Percentiles rank a stretch among this genome's conserved stretches.
These are phyloP conservation scores for Austroboletus festivus DNA, from an alignment of 768 basidiomycete genomes.

Conservation along the genomic window DNA sequence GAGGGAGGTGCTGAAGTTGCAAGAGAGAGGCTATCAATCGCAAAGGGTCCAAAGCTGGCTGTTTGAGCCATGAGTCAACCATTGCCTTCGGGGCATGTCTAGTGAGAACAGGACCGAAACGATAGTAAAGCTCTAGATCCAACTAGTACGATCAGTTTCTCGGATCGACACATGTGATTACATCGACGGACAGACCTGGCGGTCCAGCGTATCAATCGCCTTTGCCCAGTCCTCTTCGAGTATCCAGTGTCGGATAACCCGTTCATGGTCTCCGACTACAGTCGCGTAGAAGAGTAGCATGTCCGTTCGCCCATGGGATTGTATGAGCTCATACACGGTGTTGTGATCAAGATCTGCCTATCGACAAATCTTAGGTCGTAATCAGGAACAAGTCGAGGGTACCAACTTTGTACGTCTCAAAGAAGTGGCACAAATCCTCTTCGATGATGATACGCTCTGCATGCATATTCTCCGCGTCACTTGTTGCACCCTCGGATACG, in stretches of 20 bases:
- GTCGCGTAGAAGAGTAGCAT: constrained; percentile 89
- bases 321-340: constrained; percentile 90
- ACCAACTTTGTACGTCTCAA: constrained; percentile 87
- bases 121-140: constrained; percentile 88
- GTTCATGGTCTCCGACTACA: constrained; percentile 73
- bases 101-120: constrained; percentile 85
- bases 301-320: constrained; percentile 89
- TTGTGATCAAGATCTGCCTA: constrained; percentile 81
- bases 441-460: constrained; percentile 81
- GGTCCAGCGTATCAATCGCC: constrained; percentile 85
- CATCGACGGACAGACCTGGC: constrained; percentile 56
- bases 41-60: constrained; percentile 72
- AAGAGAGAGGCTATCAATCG: constrained; percentile 88
- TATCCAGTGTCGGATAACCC: constrained; percentile 90
- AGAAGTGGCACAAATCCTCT: constrained; percentile 90
- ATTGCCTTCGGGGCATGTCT: constrained; percentile 84
- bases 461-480: constrained; percentile 81
- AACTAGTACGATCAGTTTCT: constrained; percentile 42
- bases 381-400: not conserved
- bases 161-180: too few relatives aligned
- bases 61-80: constrained; percentile 89
- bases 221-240: constrained; percentile 89
- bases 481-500: constrained; percentile 77
- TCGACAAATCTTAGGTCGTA: not conserved
- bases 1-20: constrained; percentile 69